Evolutionary conservation across 352 stramenopile species (phyloP), one percentile per base, ranked within the genome.

Genomic region (Phytophthora ramorum): DNA sequence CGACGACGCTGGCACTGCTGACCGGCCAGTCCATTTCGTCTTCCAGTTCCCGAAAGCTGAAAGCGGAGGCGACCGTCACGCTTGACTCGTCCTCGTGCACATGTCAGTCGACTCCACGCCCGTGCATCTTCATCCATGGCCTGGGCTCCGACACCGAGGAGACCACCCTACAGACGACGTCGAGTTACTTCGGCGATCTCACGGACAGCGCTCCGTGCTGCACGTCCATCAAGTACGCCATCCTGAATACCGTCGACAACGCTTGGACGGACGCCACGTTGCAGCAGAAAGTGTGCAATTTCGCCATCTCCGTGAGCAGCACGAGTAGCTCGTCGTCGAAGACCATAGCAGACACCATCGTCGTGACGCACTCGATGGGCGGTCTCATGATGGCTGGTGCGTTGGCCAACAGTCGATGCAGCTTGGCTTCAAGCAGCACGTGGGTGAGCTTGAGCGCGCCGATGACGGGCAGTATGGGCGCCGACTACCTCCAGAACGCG

Each of bases 281-380:
- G 19, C 71, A 79, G 51, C 28, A 73, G 14, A 68, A 74, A 37
- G 57, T 69, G 20, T 71, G 71, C 67, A 48, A 71, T 35, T 58
- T 63, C 13, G 63, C 67, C 0, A 19, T 76, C 9, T 47, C 41
- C 8, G 41, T 63, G 12, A 70, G 61, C 49, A 60, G 53, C 19
- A 64, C 51, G 10, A 67, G 63, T 32, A 59, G 47, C n/a, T 34
- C 28, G 1, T 57, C 58, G 17, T 58, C 57, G 0, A 55, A 57
- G 13, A 58, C 55, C 0, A 63, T 75, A 26, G 60, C 69, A 8
- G 50, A 75, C 41, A 66, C 69, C 4, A 78, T 78, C 50, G 55
- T 81, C 8, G 52, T 78, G 8, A 55, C 60, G 14, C 69, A 81
- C 46, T 81, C 73, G 16, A 78, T 78, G 65, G 69, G 69, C 12